These are phyloP conservation scores for Saturnispora saitoi DNA, from an alignment of 805 yeast species.

Conservation along the genomic window DNA sequence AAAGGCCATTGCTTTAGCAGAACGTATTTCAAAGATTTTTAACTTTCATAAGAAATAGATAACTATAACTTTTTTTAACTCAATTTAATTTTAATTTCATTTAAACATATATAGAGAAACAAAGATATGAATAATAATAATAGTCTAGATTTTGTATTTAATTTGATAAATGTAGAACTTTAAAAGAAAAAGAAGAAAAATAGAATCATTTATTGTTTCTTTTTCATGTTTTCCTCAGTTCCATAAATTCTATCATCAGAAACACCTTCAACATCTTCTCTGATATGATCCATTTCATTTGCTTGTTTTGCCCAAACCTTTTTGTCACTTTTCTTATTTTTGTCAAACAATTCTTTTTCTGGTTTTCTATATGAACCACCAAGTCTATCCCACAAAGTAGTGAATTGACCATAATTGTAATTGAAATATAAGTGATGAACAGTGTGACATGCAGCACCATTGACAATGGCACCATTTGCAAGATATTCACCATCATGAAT, in stretches of 20 bases:
- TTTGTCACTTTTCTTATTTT: conserved; percentile 45
- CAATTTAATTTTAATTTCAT: too few species aligned
- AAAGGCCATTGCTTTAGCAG: conserved; percentile 35
- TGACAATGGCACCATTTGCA: conserved; percentile 86
- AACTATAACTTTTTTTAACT: too few species aligned
- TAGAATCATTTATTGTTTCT: neutral
- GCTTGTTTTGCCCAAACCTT: conserved; percentile 65
- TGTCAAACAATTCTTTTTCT: conserved; percentile 75
- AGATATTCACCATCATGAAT: conserved; percentile 96
- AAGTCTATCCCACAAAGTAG: conserved; percentile 95
- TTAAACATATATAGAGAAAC: neutral
- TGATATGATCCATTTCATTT: conserved; percentile 67
- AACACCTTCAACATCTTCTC: conserved; percentile 70
- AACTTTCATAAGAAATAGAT: neutral
- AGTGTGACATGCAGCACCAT: conserved; percentile 98
- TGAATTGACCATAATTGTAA: conserved; percentile 97
- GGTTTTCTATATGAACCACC: conserved; percentile 93
- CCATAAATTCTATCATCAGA: conserved; percentile 69
- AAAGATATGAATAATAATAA: too few species aligned
- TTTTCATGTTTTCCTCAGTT: conserved; percentile 4
- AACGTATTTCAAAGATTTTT: conserved; percentile 3
- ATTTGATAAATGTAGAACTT: neutral
- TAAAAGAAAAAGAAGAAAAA: neutral
- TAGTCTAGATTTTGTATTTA: too few species aligned
- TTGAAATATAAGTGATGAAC: conserved; percentile 95